These are phyloP conservation scores for Macrophomina tecta DNA, from an alignment of 2,329 filamentous ascomycete genomes.

Conservation along the genomic window DNA sequence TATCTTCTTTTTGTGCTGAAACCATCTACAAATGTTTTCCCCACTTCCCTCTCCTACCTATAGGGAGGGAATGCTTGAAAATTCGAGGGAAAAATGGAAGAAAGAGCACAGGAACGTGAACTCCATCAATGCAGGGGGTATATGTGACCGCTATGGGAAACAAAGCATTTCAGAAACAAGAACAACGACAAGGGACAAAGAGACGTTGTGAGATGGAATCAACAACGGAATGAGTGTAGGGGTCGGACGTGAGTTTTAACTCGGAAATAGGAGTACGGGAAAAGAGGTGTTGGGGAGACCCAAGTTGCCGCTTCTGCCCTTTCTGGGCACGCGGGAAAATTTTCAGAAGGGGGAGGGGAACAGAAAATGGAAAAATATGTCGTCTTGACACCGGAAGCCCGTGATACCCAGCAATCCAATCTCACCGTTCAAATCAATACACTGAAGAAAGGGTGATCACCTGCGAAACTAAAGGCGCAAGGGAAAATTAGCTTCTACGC, in stretches of 20 bases:
- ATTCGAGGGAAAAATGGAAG: background rate
- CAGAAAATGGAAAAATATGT: background rate
- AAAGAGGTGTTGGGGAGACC: conserved; percentile 4
- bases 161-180: conserved; percentile 2
- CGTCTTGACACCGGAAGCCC: conserved; percentile 7
- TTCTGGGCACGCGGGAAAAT: background rate
- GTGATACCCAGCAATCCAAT: conserved; percentile 16
- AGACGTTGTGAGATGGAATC: background rate
- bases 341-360: conserved; percentile 1
- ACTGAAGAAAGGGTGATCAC: conserved; percentile 7
- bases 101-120: conserved; percentile 18
- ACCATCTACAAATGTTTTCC: conserved; percentile 18
- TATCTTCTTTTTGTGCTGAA: background rate
- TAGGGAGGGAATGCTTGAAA: background rate
- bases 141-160: conserved; percentile 23
- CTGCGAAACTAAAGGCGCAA: conserved; percentile 11
- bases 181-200: background rate
- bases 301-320: conserved; percentile 3
- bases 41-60: background rate
- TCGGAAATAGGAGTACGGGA: background rate
- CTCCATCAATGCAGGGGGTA: conserved; percentile 26
- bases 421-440: conserved; percentile 17
- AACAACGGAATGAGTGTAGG: conserved; percentile 14
- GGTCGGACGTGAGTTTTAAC: conserved; percentile 2
- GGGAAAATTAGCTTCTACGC: background rate